A percentile compares a stretch with the other conserved stretches of the same genome.
Evolutionary conservation across 2,329 filamentous ascomycete species (phyloP).

Genomic region (Endoconidiophora laricicola): DNA sequence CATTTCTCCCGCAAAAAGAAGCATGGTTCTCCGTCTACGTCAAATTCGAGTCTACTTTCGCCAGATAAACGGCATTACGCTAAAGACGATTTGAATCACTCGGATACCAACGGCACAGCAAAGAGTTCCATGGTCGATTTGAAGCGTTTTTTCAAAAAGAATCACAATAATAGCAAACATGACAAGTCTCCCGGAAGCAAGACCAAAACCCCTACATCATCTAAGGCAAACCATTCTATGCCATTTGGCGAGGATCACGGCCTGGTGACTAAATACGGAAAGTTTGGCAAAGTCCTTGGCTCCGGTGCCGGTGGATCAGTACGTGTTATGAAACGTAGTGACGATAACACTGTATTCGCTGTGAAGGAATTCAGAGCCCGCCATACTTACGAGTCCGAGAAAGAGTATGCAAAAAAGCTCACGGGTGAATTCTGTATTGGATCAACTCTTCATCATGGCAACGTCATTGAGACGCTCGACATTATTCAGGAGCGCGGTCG

Average conservation of each 20-base stretch:
- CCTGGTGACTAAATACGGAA: conserved; percentile 80
- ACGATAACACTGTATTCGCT: conserved; percentile 84
- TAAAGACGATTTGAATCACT: conserved; percentile 7
- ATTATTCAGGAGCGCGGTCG: conserved; percentile 86
- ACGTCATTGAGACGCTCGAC: conserved; percentile 95
- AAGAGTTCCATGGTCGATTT: conserved; percentile 84
- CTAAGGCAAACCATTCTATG: conserved; percentile 32
- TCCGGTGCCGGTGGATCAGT: conserved; percentile 92
- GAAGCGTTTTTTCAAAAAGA: conserved; percentile 86
- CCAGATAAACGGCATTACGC: conserved; percentile 29
- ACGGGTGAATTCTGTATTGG: conserved; percentile 98
- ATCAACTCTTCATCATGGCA: conserved; percentile 90
- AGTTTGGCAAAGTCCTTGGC: conserved; percentile 83
- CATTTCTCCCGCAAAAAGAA: conserved; percentile 67
- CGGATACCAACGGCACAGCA: conserved; percentile 17
- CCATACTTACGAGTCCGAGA: conserved; percentile 84
- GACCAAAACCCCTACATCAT: conserved; percentile 41
- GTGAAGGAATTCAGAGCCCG: conserved; percentile 92
- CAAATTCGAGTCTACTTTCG: conserved; percentile 31
- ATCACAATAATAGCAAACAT: conserved; percentile 45
- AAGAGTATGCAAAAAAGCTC: conserved; percentile 94
- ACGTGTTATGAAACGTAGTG: conserved; percentile 79
- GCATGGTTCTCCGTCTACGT: conserved; percentile 37
- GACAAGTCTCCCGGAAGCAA: conserved; percentile 47
- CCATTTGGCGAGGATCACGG: conserved; percentile 93